Conservation (phyloP, 2,329 filamentous ascomycete species). For the Endoconidiophora laricicola region DNA sequence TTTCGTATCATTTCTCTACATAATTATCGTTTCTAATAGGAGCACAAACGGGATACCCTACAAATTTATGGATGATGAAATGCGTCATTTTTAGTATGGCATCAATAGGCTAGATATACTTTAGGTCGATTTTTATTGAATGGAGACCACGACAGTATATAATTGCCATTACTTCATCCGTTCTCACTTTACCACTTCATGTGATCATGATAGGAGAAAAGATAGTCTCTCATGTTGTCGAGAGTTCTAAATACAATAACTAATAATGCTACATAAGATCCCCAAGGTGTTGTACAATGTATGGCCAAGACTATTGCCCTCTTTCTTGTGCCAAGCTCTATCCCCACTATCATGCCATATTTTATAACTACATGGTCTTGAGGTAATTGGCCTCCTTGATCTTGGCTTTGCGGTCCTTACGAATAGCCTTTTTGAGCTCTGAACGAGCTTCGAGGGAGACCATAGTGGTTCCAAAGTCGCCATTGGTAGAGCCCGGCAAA, state of each 20-base stretch:
- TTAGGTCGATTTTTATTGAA: no score
- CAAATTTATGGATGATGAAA: neutral
- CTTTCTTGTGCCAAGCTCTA: neutral
- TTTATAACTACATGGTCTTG: conserved; percentile 49
- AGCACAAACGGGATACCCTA: neutral
- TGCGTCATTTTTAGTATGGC: no score
- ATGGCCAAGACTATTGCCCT: neutral
- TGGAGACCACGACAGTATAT: no score
- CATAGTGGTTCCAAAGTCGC: conserved; percentile 28
- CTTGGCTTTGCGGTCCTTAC: conserved; percentile 53
- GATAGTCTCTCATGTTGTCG: neutral
- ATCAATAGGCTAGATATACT: no score
- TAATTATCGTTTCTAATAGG: neutral
- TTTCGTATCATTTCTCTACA: conserved; percentile 1
- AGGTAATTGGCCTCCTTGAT: conserved; percentile 83
- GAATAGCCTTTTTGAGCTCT: conserved; percentile 53
- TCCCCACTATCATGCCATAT: neutral
- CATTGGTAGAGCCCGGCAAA: conserved; percentile 36
- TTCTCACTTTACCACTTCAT: neutral
- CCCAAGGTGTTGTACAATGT: conserved; percentile 11
- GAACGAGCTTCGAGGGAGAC: conserved; percentile 34
- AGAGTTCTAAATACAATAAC: neutral
- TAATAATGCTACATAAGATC: conserved; percentile 4
- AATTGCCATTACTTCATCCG: no score
- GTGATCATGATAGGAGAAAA: neutral